A percentile compares a stretch with the other conserved stretches of the same genome.
These are phyloP conservation scores for Raffaelea arxii DNA, from an alignment of 2,329 filamentous ascomycete species.

Conservation along the genomic window DNA sequence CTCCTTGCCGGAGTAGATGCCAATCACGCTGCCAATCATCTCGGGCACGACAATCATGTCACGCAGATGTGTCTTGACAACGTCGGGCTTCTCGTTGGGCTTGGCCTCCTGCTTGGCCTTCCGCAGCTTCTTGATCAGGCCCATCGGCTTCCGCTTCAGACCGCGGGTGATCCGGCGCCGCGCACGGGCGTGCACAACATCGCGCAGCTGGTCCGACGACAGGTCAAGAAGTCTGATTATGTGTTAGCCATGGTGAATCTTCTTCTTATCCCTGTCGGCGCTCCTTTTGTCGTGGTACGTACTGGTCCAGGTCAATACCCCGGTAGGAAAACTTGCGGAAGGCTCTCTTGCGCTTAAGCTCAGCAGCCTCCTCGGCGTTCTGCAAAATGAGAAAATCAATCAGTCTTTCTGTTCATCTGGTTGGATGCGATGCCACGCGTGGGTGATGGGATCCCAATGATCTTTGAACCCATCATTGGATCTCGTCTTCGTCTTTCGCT, in stretches of 20 bases:
- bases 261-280: slow-evolving; percentile 1
- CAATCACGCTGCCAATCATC: slow-evolving; percentile 98
- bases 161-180: slow-evolving; percentile 99
- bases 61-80: slow-evolving; percentile 98
- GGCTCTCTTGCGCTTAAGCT: slow-evolving; percentile 99
- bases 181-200: slow-evolving; percentile 98
- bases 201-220: slow-evolving; percentile 94
- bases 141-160: slow-evolving; percentile 99
- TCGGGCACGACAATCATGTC: slow-evolving; percentile 99
- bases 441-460: no score
- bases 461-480: no score
- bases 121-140: slow-evolving; percentile 99
- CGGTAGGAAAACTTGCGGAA: slow-evolving; percentile 99
- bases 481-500: background rate
- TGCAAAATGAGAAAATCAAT: slow-evolving; percentile 26
- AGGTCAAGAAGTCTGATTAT: slow-evolving; percentile 94
- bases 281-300: slow-evolving; percentile 33
- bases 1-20: slow-evolving; percentile 99
- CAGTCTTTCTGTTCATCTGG: background rate
- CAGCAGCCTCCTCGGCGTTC: slow-evolving; percentile 97
- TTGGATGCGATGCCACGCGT: background rate
- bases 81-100: slow-evolving; percentile 99
- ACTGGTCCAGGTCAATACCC: slow-evolving; percentile 99
- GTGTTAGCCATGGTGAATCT: slow-evolving; percentile 6
- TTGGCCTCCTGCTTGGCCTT: slow-evolving; percentile 98